Evolutionary conservation across 768 basidiomycete genomes (phyloP).

Genomic region (Lentinula guzmanii): DNA sequence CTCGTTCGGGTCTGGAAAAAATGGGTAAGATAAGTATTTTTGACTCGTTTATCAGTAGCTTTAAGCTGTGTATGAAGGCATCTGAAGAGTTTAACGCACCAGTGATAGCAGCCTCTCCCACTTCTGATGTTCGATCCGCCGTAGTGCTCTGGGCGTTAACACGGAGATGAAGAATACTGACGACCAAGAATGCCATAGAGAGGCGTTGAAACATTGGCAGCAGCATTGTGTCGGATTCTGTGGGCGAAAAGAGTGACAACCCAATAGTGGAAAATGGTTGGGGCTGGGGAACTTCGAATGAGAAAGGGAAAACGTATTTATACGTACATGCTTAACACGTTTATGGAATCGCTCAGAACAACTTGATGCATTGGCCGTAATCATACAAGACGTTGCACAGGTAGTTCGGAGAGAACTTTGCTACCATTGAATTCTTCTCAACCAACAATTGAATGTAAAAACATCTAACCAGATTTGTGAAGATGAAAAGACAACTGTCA

Average conservation of each 20-base stretch:
- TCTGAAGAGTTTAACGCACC: constrained; percentile 18
- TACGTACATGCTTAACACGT: background rate
- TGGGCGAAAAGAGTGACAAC: background rate
- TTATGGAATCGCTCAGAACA: background rate
- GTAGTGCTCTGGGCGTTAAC: constrained; percentile 7
- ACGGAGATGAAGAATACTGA: background rate
- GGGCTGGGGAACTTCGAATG: background rate
- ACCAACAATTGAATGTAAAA: background rate
- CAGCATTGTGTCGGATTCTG: background rate
- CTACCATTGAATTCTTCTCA: background rate
- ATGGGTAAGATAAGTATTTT: background rate
- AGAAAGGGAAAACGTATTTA: background rate
- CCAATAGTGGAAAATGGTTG: background rate
- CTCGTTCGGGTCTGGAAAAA: constrained; percentile 19
- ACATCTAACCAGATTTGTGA: background rate
- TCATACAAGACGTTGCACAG: background rate
- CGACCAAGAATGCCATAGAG: background rate
- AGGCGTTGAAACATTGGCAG: background rate
- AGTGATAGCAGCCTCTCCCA: constrained; percentile 28
- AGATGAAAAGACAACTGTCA: background rate
- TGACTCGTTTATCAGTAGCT: too few relatives aligned
- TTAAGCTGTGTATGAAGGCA: too few relatives aligned
- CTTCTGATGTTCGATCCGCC: constrained; percentile 26
- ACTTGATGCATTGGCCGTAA: background rate
- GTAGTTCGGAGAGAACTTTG: background rate